Conservation (phyloP, 2,329 filamentous ascomycete genomes). For the Berkeleyomyces rouxiae region DNA sequence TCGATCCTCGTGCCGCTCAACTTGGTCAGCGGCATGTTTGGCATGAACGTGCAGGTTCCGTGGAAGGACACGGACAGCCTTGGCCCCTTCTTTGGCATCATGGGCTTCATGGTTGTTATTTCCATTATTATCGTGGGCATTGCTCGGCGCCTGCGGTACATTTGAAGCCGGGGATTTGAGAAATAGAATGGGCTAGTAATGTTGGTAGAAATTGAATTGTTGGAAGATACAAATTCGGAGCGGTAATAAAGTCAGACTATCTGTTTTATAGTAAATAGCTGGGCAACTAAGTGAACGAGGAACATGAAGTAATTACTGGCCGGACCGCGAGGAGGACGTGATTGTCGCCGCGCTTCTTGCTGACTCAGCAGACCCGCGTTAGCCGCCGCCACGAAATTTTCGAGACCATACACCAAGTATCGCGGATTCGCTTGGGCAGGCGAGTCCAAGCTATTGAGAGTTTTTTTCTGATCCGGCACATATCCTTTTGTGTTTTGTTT, state of each 20-base stretch:
- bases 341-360: neutral
- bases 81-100: slow-evolving; percentile 34
- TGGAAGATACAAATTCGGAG: neutral
- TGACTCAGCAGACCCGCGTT: neutral
- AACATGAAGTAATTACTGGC: no score
- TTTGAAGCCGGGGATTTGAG: slow-evolving; percentile 20
- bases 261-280: no score
- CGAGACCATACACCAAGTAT: neutral
- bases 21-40: slow-evolving; percentile 71
- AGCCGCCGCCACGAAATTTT: neutral
- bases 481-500: neutral
- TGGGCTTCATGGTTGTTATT: slow-evolving; percentile 36
- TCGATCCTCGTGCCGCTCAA: slow-evolving; percentile 95
- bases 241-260: no score
- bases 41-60: slow-evolving; percentile 72
- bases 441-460: neutral
- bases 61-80: slow-evolving; percentile 38
- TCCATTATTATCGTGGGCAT: slow-evolving; percentile 29
- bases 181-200: no score
- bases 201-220: neutral
- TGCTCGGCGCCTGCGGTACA: slow-evolving; percentile 31
- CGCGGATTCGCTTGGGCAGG: neutral
- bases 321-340: no score
- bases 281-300: no score
- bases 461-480: neutral